Evolutionary conservation across 805 yeast species (phyloP).

Genomic region (Candida peoriensis): DNA sequence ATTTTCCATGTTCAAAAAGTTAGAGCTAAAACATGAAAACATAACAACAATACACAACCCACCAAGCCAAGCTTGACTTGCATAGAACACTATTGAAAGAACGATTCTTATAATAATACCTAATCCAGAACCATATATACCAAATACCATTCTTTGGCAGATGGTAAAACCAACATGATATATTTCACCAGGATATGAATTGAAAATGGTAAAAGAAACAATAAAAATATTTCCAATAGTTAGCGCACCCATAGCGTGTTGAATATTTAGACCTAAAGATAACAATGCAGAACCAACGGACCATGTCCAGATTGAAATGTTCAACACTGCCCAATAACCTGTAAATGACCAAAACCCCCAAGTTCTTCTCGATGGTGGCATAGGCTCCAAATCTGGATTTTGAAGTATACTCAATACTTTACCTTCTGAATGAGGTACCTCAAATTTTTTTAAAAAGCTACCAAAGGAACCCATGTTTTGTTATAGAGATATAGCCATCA

Average conservation of each 20-base stretch:
- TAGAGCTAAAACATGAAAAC: slow-evolving; percentile 31
- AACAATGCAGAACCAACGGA: slow-evolving; percentile 35
- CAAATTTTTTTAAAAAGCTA: slow-evolving; percentile 14
- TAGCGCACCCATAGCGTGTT: slow-evolving; percentile 37
- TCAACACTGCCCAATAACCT: slow-evolving; percentile 32
- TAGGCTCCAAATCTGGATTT: slow-evolving; percentile 36
- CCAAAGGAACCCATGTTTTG: neutral
- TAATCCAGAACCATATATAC: slow-evolving; percentile 35
- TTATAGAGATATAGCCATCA: neutral
- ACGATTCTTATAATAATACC: slow-evolving; percentile 36
- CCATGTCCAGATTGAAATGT: slow-evolving; percentile 32
- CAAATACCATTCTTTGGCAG: slow-evolving; percentile 34
- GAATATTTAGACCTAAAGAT: slow-evolving; percentile 33
- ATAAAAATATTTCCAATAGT: slow-evolving; percentile 35
- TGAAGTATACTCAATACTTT: slow-evolving; percentile 19
- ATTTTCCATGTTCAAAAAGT: slow-evolving; percentile 32
- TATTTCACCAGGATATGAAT: slow-evolving; percentile 35
- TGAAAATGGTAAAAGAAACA: slow-evolving; percentile 29
- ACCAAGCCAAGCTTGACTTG: slow-evolving; percentile 40
- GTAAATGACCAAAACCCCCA: slow-evolving; percentile 33
- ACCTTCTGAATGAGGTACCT: slow-evolving; percentile 21
- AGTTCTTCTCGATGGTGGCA: slow-evolving; percentile 30
- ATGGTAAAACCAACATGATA: slow-evolving; percentile 37
- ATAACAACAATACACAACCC: slow-evolving; percentile 35
- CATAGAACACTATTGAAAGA: slow-evolving; percentile 37